Base-by-base conservation (phyloP, 2,329 filamentous ascomycete genomes). In the Mycosphaerella sp. region DNA sequence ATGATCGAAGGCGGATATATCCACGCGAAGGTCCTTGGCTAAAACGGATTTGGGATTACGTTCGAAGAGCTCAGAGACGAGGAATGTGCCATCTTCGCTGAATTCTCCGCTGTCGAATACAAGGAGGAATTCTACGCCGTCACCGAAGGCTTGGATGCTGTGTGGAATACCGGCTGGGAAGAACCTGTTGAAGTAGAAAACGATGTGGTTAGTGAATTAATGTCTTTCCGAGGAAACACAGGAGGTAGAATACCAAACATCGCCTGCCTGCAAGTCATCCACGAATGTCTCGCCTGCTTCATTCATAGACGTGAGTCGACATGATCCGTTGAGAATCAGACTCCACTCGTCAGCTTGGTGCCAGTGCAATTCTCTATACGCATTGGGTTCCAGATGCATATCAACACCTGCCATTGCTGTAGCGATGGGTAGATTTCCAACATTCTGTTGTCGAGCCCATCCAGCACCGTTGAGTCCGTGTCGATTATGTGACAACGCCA, bases 81-180 rank as follows among this genome's bases (percentile, higher is more conserved):
- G 71, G 68, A 81, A 81, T 0, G 80, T 83, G 41, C 71, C 73
- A 49, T 82, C 78, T 65, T 83, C 80, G 45, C 81, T 77, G 66
- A 82, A 83, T 4, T 66, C 64, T 3, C 80, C 80, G 49, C 76
- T 68, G 64, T 84, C 75, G 57, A 84, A 84, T 43, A 84, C 74
- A 2, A 83, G 71, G 1, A 83, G 70, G 61, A 82, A 82, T 61
- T 83, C 80, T 36, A 68, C 70, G 1, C 79, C 80, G 28, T 75
- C 69, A 3, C 75, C 76, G 10, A 81, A 73, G 0, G 60, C 60
- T 51, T 67, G 65, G 18, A 67, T 66, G 6, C 43, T 57, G 50
- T 67, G 65, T 6, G 64, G 60, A 0, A 62, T 50, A 14, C 64
- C 65, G 73, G 79, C 64, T 78, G 79, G 37, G 65, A 79, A 79